These are phyloP conservation scores for Theobroma grandiflorum DNA, from an alignment of 441 rosid species.

Conservation along the genomic window DNA sequence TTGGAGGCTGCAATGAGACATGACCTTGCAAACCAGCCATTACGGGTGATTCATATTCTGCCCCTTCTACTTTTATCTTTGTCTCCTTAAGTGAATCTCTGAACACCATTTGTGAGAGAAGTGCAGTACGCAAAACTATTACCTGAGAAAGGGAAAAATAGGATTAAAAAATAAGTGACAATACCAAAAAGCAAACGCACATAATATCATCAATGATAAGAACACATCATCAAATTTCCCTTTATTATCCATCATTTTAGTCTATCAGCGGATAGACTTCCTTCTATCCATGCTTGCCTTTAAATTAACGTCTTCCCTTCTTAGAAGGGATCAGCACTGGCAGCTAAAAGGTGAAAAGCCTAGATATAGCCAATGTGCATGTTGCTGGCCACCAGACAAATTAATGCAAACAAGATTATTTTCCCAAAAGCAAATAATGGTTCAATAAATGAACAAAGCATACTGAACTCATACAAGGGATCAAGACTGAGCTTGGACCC, in stretches of 20 bases:
- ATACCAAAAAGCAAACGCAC: conserved; percentile 3
- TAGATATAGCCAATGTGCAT: neutral
- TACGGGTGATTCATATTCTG: conserved; percentile 26
- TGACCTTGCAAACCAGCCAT: conserved; percentile 24
- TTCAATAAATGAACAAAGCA: conserved; percentile 9
- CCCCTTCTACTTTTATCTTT: conserved; percentile 31
- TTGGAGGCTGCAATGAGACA: conserved; percentile 20
- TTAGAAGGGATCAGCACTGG: neutral
- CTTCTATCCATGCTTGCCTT: neutral
- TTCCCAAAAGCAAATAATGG: neutral
- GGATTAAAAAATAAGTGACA: neutral
- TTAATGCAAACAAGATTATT: neutral
- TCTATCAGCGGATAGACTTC: neutral
- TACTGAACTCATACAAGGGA: conserved; percentile 4
- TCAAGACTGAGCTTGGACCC: conserved; percentile 2
- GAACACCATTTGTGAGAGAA: conserved; percentile 40
- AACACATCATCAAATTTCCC: neutral
- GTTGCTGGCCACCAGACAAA: neutral
- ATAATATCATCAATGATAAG: neutral
- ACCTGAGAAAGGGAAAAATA: neutral
- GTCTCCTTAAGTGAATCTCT: conserved; percentile 37
- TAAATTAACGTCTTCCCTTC: neutral
- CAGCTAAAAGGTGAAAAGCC: neutral
- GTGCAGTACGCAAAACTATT: neutral
- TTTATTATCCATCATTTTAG: neutral